Evolutionary conservation across 2,329 filamentous ascomycete species (phyloP).

Genomic region (Fusarium dlaminii): DNA sequence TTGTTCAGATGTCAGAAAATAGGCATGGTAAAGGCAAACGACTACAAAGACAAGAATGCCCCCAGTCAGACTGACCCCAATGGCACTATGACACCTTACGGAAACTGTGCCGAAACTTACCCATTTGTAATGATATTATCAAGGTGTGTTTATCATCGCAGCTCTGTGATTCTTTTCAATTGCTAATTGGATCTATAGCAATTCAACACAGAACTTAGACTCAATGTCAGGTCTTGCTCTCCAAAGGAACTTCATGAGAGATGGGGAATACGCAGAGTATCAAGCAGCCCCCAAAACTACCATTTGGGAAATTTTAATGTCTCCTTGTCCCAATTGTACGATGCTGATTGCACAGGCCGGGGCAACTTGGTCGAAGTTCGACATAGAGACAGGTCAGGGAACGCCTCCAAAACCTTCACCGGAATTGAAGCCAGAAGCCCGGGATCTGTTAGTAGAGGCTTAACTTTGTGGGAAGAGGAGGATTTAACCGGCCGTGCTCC

Average conservation of each 20-base stretch:
- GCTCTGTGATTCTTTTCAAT: not conserved
- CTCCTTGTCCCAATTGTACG: not conserved
- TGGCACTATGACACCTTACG: not conserved
- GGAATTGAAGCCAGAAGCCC: not conserved
- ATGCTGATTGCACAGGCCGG: not conserved
- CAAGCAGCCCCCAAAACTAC: not conserved
- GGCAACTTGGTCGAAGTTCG: not conserved
- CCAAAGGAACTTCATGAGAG: not conserved
- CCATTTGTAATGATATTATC: not conserved
- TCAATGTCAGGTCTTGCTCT: not conserved
- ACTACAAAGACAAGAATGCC: not conserved
- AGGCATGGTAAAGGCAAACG: not conserved
- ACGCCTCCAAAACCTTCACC: not conserved
- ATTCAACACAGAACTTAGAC: not conserved
- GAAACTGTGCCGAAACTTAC: slow-evolving; percentile 6
- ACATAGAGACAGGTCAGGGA: not conserved
- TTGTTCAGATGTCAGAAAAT: not conserved
- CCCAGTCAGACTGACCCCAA: not conserved
- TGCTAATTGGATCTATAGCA: not conserved
- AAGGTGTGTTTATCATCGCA: not conserved
- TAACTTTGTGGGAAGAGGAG: rapidly evolving
- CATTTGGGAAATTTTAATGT: not conserved
- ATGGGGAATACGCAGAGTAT: not conserved
- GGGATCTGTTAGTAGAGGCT: not conserved
- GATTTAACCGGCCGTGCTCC: not conserved